Evolutionary conservation across 2,329 filamentous ascomycete species (phyloP).

Genomic region (Pseudopyrenochaeta lycopersici): DNA sequence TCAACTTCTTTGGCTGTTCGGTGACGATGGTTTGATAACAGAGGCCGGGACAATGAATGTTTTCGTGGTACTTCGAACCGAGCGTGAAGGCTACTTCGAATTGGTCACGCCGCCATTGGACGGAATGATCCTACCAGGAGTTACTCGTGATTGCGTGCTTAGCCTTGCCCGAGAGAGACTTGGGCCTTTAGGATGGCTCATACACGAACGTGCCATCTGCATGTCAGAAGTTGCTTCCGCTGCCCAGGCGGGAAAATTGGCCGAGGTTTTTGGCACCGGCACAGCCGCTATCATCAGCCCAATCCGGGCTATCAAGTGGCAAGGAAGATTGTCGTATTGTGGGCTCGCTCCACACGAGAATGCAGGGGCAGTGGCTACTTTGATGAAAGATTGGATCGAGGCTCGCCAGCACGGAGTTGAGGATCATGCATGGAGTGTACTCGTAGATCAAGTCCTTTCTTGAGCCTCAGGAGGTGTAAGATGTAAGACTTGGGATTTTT

Average conservation of each 20-base stretch:
- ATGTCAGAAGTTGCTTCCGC: slow-evolving; percentile 87
- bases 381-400: slow-evolving; percentile 97
- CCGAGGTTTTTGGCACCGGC: slow-evolving; percentile 93
- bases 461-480: too few species aligned
- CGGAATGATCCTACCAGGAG: slow-evolving; percentile 93
- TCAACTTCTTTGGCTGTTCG: slow-evolving; percentile 97
- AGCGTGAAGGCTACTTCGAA: slow-evolving; percentile 89
- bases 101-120: slow-evolving; percentile 92
- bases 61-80: slow-evolving; percentile 84
- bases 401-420: slow-evolving; percentile 91
- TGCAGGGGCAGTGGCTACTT: slow-evolving; percentile 81
- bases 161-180: slow-evolving; percentile 83
- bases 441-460: too few species aligned
- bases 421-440: slow-evolving; percentile 77
- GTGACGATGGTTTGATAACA: slow-evolving; percentile 91
- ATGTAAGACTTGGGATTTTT: too few species aligned
- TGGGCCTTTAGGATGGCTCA: slow-evolving; percentile 82
- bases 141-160: slow-evolving; percentile 89
- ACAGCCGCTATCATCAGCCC: slow-evolving; percentile 94
- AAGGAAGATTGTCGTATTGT: slow-evolving; percentile 79
- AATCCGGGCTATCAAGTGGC: slow-evolving; percentile 87
- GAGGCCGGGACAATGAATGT: slow-evolving; percentile 99
- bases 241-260: slow-evolving; percentile 78
- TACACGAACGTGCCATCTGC: slow-evolving; percentile 88
- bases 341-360: slow-evolving; percentile 82